phyloP scores from a whole-genome alignment of 2,329 filamentous ascomycete species.

The Penicillium sp. region DNA sequence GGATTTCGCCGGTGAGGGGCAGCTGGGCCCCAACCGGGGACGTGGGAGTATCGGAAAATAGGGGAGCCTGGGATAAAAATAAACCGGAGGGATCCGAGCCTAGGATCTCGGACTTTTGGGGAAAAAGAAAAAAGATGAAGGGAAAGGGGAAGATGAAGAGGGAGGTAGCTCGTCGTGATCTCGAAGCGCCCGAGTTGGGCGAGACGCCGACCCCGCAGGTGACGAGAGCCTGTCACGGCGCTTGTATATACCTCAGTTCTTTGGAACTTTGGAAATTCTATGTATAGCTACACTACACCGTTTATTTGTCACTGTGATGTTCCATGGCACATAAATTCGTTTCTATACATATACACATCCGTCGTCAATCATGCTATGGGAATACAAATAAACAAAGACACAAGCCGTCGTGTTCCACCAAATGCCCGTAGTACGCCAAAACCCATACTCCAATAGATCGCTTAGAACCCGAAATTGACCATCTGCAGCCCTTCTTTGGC shows the following conservation, averaged over 20 bases:
- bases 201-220: constrained; percentile 1
- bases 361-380: constrained; percentile 15
- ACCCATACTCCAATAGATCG: neutral
- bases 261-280: neutral
- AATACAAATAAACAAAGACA: constrained; percentile 9
- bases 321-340: constrained; percentile 13
- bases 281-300: neutral
- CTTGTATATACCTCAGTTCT: neutral
- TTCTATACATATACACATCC: constrained; percentile 21
- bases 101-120: neutral
- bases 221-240: neutral
- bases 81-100: neutral
- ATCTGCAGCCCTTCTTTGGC: constrained; percentile 46
- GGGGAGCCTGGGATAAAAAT: constrained; percentile 7
- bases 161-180: neutral
- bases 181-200: neutral
- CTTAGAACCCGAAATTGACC: constrained; percentile 52
- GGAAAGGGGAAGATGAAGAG: constrained; percentile 1
- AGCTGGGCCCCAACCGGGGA: constrained; percentile 9
- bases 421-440: constrained; percentile 4
- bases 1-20: constrained; percentile 11
- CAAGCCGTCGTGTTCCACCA: neutral
- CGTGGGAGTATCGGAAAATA: neutral
- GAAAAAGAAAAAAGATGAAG: neutral
- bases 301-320: neutral